Percentiles rank a stretch among this genome's conserved stretches.
phyloP scores from a whole-genome alignment of 192 early-diverging fungal species.

The Pecoramyces ruminantium region DNA sequence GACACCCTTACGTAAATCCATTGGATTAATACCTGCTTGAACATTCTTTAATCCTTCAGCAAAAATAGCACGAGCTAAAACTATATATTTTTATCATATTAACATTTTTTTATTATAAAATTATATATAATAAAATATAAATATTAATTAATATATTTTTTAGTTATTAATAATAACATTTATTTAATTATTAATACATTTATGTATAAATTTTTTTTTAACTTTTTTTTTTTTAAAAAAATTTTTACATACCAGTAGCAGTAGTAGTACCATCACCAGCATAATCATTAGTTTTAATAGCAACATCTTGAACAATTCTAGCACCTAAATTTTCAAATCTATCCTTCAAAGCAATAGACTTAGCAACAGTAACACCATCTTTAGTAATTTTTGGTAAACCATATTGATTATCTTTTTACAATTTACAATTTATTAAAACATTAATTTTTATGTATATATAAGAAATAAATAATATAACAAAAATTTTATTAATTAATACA shows the following conservation, averaged over 20 bases:
- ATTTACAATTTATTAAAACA: no score
- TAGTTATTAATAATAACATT: no score
- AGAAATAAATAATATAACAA: no score
- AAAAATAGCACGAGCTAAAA: slow-evolving; percentile 96
- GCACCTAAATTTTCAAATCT: slow-evolving; percentile 99
- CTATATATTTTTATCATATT: slow-evolving; percentile 6
- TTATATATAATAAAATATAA: background rate
- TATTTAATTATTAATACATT: no score
- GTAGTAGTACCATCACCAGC: slow-evolving; percentile 99
- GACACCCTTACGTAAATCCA: slow-evolving; percentile 91
- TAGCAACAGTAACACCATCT: slow-evolving; percentile 99
- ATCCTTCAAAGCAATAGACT: slow-evolving; percentile 89
- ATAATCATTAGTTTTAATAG: slow-evolving; percentile 98
- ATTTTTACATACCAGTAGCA: slow-evolving; percentile 35
- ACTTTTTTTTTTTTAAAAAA: no score
- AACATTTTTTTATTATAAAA: background rate
- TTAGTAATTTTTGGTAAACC: slow-evolving; percentile 99
- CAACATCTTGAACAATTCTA: slow-evolving; percentile 95
- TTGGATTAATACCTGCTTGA: slow-evolving; percentile 97
- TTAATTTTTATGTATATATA: no score
- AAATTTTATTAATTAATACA: no score
- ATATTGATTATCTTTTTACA: slow-evolving; percentile 80
- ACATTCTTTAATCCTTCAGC: slow-evolving; percentile 98
- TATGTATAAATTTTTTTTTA: no score
- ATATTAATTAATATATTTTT: no score